These are phyloP conservation scores for Acer saccharum DNA, from an alignment of 345 rosid genomes.

Conservation along the genomic window DNA sequence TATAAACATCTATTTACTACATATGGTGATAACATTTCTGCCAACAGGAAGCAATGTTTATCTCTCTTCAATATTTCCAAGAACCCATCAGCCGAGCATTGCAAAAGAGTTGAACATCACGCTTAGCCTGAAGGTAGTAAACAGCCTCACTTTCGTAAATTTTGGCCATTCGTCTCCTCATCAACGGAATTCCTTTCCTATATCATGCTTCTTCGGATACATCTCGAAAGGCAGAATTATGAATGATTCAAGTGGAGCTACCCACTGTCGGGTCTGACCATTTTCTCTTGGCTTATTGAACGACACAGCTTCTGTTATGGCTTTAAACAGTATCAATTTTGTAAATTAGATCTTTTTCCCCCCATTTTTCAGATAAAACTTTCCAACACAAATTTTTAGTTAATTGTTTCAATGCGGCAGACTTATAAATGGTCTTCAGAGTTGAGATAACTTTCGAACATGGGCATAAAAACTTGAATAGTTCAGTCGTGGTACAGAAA, in stretches of 20 bases:
- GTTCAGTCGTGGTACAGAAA: background rate
- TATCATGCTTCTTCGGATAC: background rate
- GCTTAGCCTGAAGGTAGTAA: conserved; percentile 12
- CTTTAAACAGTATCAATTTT: background rate
- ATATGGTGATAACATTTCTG: background rate
- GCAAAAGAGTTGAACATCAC: conserved; percentile 31
- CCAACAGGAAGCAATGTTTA: conserved; percentile 77
- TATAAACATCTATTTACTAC: background rate
- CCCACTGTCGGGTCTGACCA: background rate
- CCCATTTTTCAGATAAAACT: no score
- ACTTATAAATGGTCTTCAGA: no score
- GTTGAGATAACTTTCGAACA: no score
- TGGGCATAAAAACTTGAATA: background rate
- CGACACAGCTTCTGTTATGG: no score
- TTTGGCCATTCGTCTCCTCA: background rate
- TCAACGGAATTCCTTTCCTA: background rate
- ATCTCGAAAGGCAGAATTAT: no score
- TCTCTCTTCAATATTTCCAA: conserved; percentile 86
- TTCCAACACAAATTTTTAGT: background rate
- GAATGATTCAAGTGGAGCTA: no score
- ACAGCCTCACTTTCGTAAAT: background rate
- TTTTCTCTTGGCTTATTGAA: background rate
- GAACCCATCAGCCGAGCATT: conserved; percentile 69
- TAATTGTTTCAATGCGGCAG: background rate
- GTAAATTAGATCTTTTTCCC: background rate